phyloP scores from a whole-genome alignment of 768 basidiomycete genomes.

The Vararia minispora region DNA sequence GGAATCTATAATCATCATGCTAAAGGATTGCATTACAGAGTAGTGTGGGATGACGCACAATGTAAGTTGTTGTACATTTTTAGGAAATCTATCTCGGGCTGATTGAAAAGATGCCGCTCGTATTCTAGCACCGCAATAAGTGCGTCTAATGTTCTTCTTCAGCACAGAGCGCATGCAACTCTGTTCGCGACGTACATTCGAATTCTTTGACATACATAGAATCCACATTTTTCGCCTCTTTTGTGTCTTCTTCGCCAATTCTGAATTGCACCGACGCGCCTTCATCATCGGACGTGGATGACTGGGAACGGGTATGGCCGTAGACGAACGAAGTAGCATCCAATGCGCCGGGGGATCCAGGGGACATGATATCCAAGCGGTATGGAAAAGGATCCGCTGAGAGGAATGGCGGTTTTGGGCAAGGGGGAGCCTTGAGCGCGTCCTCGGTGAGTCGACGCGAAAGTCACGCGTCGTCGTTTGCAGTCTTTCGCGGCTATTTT shows the following conservation, averaged over 20 bases:
- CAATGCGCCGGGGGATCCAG: no score
- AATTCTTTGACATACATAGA: conserved; percentile 36
- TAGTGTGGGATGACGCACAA: conserved; percentile 30
- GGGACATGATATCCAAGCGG: no score
- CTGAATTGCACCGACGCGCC: no score
- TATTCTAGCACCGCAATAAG: conserved; percentile 35
- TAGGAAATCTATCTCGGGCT: conserved; percentile 35
- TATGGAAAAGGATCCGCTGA: no score
- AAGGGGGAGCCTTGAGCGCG: no score
- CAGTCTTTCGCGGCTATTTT: no score
- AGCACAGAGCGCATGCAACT: not conserved
- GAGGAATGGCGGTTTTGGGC: no score
- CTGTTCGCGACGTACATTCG: conserved; percentile 26
- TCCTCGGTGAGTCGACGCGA: no score
- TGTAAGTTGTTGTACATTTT: conserved; percentile 30
- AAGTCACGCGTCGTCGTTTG: no score
- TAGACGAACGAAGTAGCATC: no score
- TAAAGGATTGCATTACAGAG: not conserved
- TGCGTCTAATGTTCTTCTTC: conserved; percentile 33
- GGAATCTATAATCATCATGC: conserved; percentile 25
- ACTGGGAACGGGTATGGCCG: no score
- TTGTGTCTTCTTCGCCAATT: conserved; percentile 2
- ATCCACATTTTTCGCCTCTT: conserved; percentile 5
- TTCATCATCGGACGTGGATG: no score
- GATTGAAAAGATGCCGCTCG: conserved; percentile 42